These are phyloP conservation scores for Pseudopithomyces maydicus DNA, from an alignment of 2,329 filamentous ascomycete genomes.

Conservation along the genomic window DNA sequence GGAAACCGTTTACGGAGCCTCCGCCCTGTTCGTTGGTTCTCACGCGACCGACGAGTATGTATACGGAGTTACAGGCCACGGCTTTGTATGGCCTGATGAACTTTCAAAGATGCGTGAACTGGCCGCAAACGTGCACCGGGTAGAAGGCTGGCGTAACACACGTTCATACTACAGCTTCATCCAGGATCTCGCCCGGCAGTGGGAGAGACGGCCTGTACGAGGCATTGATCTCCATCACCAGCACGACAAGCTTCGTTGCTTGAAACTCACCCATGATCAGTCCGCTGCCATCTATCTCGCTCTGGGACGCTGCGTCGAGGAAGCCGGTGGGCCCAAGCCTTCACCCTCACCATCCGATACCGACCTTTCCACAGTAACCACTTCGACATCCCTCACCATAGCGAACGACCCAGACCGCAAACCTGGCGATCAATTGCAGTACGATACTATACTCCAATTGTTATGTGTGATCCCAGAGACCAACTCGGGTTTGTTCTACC, in stretches of 20 bases:
- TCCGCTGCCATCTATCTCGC: conserved; percentile 85
- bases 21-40: conserved; percentile 82
- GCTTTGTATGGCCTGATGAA: conserved; percentile 94
- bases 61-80: conserved; percentile 75
- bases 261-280: conserved; percentile 76
- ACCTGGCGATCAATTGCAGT: conserved; percentile 35
- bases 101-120: conserved; percentile 80
- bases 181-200: conserved; percentile 56
- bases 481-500: conserved; percentile 86
- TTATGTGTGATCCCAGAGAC: conserved; percentile 82
- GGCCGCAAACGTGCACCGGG: conserved; percentile 86
- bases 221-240: conserved; percentile 89
- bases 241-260: conserved; percentile 84
- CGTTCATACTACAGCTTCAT: conserved; percentile 96
- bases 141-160: conserved; percentile 96
- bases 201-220: conserved; percentile 65
- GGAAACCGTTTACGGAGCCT: conserved; percentile 92
- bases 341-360: conserved; percentile 22
- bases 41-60: conserved; percentile 61
- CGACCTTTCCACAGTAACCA: conserved; percentile 22
- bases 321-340: conserved; percentile 30
- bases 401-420: conserved; percentile 30
- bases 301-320: conserved; percentile 72
- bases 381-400: conserved; percentile 27
- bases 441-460: conserved; percentile 60